Evolutionary conservation across 768 basidiomycete genomes (phyloP).

Genomic region (Rhodotorula diobovata): DNA sequence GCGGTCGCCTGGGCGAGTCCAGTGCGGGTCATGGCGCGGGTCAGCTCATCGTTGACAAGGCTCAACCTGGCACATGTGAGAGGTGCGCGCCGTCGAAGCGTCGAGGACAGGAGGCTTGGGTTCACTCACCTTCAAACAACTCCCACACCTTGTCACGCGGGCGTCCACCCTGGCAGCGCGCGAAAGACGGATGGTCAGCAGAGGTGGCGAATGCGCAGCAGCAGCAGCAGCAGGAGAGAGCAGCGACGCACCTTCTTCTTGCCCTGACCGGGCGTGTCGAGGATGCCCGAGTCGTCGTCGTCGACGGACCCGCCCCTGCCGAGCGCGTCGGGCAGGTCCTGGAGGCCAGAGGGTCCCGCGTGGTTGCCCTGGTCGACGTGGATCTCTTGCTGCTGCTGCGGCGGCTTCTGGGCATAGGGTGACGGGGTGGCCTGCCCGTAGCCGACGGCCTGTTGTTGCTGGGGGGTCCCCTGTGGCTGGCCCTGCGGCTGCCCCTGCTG

Average conservation of each 20-base stretch:
- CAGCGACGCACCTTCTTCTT: constrained; percentile 1
- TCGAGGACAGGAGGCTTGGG: not conserved
- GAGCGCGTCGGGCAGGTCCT: not conserved
- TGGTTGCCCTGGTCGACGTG: not conserved
- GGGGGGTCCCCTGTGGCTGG: not conserved
- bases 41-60: not conserved
- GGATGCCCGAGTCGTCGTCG: constrained; percentile 3
- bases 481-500: not conserved
- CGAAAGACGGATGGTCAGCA: not conserved
- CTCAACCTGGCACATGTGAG: not conserved
- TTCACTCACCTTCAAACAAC: constrained; percentile 22
- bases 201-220: not conserved
- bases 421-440: not conserved
- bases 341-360: not conserved
- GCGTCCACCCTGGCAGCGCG: constrained; percentile 2
- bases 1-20: constrained; percentile 12
- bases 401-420: not conserved
- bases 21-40: not conserved
- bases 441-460: too few relatives aligned
- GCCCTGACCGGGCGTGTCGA: not conserved
- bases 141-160: constrained; percentile 37
- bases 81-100: fast-evolving
- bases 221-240: not conserved
- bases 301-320: not conserved
- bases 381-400: not conserved